Evolutionary conservation across 305 asterid genomes (phyloP).

Genomic region (Fraxinus sp.): DNA sequence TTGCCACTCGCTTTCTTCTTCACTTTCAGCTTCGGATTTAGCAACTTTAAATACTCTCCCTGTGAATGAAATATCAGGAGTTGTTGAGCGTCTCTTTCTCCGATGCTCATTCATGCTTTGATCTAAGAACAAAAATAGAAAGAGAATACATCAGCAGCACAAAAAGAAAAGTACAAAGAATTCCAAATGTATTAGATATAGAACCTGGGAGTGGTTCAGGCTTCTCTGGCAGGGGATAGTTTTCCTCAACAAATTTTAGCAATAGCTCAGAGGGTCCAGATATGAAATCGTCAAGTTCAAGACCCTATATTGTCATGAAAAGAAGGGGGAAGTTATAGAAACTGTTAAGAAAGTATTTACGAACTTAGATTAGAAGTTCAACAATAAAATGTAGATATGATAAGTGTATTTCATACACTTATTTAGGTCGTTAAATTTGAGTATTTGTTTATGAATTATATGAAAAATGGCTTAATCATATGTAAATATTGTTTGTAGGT

Average conservation of each 20-base stretch:
- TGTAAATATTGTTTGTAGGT: too few species aligned
- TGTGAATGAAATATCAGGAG: constrained; percentile 65
- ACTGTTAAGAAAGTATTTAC: constrained; percentile 18
- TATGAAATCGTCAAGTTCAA: constrained; percentile 93
- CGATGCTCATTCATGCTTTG: constrained; percentile 82
- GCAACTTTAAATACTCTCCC: constrained; percentile 88
- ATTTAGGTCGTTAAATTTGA: too few species aligned
- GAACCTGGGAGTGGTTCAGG: constrained; percentile 84
- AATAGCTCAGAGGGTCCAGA: constrained; percentile 98
- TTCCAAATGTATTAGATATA: constrained; percentile 16
- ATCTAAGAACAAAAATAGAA: constrained; percentile 43
- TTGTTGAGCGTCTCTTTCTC: constrained; percentile 81
- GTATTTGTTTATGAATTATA: too few species aligned
- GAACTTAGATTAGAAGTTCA: background rate
- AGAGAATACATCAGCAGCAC: constrained; percentile 29
- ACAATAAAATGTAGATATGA: constrained; percentile 5
- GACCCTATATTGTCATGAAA: constrained; percentile 49
- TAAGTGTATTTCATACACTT: too few species aligned
- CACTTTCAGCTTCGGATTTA: constrained; percentile 67
- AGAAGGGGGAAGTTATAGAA: constrained; percentile 28
- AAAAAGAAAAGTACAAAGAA: constrained; percentile 23
- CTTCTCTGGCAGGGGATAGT: constrained; percentile 89
- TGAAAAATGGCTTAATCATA: too few species aligned
- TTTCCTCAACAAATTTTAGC: constrained; percentile 95
- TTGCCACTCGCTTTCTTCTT: constrained; percentile 78